Evolutionary conservation across 495 filamentous ascomycete genomes (phyloP).

Genomic region (Penicillium dipodomyicola): DNA sequence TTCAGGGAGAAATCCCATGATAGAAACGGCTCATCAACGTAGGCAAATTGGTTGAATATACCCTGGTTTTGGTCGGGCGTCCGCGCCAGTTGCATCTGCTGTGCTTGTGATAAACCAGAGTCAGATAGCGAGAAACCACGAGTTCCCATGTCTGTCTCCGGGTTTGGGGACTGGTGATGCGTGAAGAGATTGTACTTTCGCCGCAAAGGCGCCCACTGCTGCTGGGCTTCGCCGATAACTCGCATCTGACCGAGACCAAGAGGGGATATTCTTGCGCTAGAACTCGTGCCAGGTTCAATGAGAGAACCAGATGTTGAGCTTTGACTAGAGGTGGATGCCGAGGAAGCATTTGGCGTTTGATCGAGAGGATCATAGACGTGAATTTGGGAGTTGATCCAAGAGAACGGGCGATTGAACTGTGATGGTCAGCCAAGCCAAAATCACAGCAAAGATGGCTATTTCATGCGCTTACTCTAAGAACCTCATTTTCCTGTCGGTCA

Average conservation of each 20-base stretch:
- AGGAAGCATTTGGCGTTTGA: slow-evolving; percentile 26
- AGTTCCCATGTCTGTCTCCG: slow-evolving; percentile 38
- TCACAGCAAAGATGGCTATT: neutral
- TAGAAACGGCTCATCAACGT: slow-evolving; percentile 55
- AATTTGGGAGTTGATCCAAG: slow-evolving; percentile 64
- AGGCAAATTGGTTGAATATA: slow-evolving; percentile 61
- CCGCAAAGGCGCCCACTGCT: slow-evolving; percentile 64
- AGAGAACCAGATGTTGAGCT: slow-evolving; percentile 42
- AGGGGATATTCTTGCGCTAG: slow-evolving; percentile 50
- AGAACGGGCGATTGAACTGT: slow-evolving; percentile 66
- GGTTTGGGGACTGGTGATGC: slow-evolving; percentile 39
- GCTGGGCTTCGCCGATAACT: slow-evolving; percentile 65
- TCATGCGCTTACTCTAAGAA: slow-evolving; percentile 52
- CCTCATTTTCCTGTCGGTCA: slow-evolving; percentile 61
- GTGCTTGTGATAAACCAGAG: slow-evolving; percentile 47
- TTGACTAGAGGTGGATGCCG: slow-evolving; percentile 46
- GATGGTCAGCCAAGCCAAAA: neutral
- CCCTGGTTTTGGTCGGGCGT: slow-evolving; percentile 33
- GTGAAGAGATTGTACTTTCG: slow-evolving; percentile 69
- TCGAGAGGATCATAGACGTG: slow-evolving; percentile 60
- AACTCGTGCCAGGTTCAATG: slow-evolving; percentile 33
- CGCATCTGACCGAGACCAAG: slow-evolving; percentile 57
- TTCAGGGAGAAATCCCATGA: slow-evolving; percentile 60
- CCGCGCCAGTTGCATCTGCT: slow-evolving; percentile 45
- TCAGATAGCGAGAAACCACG: slow-evolving; percentile 41